These are phyloP conservation scores for Pseudonitzschia delicatissima DNA, from an alignment of 108 stramenopile genomes.

Conservation along the genomic window DNA sequence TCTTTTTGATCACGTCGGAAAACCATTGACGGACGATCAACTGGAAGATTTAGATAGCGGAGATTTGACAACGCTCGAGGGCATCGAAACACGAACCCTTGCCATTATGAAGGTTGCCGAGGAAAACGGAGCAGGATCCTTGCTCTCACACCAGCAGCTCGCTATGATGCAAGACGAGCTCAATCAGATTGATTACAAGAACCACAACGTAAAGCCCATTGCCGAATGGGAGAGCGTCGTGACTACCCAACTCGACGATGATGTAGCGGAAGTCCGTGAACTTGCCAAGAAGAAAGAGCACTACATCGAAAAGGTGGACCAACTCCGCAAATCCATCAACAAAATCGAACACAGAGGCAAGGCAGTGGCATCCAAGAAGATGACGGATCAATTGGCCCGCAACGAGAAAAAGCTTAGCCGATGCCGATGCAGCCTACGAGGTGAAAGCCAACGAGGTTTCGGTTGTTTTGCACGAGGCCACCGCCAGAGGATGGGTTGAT, in stretches of 20 bases:
- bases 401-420: slow-evolving; percentile 9
- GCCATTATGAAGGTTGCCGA: slow-evolving; percentile 13
- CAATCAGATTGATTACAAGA: slow-evolving; percentile 6
- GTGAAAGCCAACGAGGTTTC: slow-evolving; percentile 6
- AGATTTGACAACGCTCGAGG: background rate
- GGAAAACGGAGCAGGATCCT: slow-evolving; percentile 2
- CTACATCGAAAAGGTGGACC: slow-evolving; percentile 33
- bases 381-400: slow-evolving; percentile 10
- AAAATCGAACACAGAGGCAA: slow-evolving; percentile 25
- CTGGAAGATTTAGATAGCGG: background rate
- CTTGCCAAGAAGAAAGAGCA: slow-evolving; percentile 15
- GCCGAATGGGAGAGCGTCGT: slow-evolving; percentile 34
- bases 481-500: slow-evolving; percentile 10
- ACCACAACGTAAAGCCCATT: slow-evolving; percentile 22
- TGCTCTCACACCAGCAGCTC: slow-evolving; percentile 7
- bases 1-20: slow-evolving; percentile 22
- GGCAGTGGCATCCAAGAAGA: background rate
- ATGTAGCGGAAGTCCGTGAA: slow-evolving; percentile 15
- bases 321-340: slow-evolving; percentile 26
- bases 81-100: background rate
- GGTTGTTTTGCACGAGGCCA: slow-evolving; percentile 1
- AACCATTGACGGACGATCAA: slow-evolving; percentile 9
- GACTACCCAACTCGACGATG: slow-evolving; percentile 20
- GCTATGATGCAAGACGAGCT: slow-evolving; percentile 10
- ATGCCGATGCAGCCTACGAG: slow-evolving; percentile 4